These are phyloP conservation scores for Aciculosporium take DNA, from an alignment of 2,329 filamentous ascomycete species.

Conservation along the genomic window DNA sequence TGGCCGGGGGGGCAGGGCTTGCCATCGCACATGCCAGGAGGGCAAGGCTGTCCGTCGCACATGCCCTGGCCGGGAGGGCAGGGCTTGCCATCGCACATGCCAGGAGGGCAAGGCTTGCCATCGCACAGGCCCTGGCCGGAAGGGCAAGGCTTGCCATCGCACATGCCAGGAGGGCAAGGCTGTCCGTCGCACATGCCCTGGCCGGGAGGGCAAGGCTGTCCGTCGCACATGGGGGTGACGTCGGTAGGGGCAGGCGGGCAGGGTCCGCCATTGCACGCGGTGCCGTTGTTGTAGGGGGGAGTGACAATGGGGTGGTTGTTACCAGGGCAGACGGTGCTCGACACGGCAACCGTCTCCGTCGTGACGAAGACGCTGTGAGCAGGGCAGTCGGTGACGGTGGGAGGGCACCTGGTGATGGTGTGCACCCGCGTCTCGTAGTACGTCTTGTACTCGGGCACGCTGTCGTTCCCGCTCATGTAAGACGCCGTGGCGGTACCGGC, in stretches of 20 bases:
- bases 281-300: slow-evolving; percentile 10
- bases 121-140: slow-evolving; percentile 1
- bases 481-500: slow-evolving; percentile 44
- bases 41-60: slow-evolving; percentile 4
- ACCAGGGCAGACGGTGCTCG: slow-evolving; percentile 27
- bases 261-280: background rate
- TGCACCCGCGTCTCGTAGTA: slow-evolving; percentile 41
- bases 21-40: slow-evolving; percentile 10
- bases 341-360: slow-evolving; percentile 24
- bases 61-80: slow-evolving; percentile 1
- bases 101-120: slow-evolving; percentile 8
- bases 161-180: slow-evolving; percentile 9
- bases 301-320: slow-evolving; percentile 10
- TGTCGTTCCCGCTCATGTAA: slow-evolving; percentile 45
- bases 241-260: background rate
- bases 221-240: too few species aligned
- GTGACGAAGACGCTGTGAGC: slow-evolving; percentile 21
- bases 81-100: slow-evolving; percentile 6
- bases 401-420: slow-evolving; percentile 47
- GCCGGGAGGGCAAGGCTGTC: slow-evolving; percentile 1
- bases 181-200: too few species aligned
- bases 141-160: slow-evolving; percentile 3
- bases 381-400: slow-evolving; percentile 50
- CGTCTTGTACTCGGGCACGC: slow-evolving; percentile 32
- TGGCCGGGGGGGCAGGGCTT: background rate